Conservation (phyloP, 2,329 filamentous ascomycete species). For the Fusarium zealandicum region DNA sequence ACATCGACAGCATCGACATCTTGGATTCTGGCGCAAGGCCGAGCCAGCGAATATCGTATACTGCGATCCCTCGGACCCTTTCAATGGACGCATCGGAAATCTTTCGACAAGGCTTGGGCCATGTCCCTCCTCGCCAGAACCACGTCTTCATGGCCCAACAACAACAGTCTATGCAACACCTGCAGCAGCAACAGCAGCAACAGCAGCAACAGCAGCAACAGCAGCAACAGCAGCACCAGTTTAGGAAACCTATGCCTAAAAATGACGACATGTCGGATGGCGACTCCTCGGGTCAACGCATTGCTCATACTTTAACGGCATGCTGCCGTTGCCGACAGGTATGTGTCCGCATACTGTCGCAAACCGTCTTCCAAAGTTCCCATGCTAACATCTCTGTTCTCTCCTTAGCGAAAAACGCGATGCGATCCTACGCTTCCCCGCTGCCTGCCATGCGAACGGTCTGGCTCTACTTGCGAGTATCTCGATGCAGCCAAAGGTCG, state of each 20-base stretch:
- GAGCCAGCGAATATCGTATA: slow-evolving; percentile 7
- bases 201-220: slow-evolving; percentile 40
- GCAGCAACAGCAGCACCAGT: slow-evolving; percentile 40
- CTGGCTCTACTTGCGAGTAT: slow-evolving; percentile 92
- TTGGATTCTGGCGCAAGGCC: slow-evolving; percentile 21
- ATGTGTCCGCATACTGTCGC: slow-evolving; percentile 42
- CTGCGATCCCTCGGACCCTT: slow-evolving; percentile 8
- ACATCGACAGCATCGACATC: slow-evolving; percentile 20
- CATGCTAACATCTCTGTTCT: slow-evolving; percentile 23
- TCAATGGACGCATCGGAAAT: slow-evolving; percentile 67
- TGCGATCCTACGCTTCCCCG: slow-evolving; percentile 93
- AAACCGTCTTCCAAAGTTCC: slow-evolving; percentile 4
- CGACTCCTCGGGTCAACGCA: slow-evolving; percentile 64
- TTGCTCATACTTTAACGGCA: slow-evolving; percentile 81
- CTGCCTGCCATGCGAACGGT: slow-evolving; percentile 91
- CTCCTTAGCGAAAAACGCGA: slow-evolving; percentile 83
- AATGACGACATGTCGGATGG: slow-evolving; percentile 56
- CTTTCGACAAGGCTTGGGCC: slow-evolving; percentile 65
- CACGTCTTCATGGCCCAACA: slow-evolving; percentile 41
- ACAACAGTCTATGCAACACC: slow-evolving; percentile 37
- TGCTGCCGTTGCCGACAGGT: slow-evolving; percentile 83
- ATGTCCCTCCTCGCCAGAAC: slow-evolving; percentile 51
- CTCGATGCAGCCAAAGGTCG: slow-evolving; percentile 87
- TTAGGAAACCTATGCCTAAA: slow-evolving; percentile 41
- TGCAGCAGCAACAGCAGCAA: slow-evolving; percentile 36